Evolutionary conservation across 2,329 filamentous ascomycete species (phyloP), one percentile per base, ranked within the genome.

Genomic region (Cladophialophora carrionii): DNA sequence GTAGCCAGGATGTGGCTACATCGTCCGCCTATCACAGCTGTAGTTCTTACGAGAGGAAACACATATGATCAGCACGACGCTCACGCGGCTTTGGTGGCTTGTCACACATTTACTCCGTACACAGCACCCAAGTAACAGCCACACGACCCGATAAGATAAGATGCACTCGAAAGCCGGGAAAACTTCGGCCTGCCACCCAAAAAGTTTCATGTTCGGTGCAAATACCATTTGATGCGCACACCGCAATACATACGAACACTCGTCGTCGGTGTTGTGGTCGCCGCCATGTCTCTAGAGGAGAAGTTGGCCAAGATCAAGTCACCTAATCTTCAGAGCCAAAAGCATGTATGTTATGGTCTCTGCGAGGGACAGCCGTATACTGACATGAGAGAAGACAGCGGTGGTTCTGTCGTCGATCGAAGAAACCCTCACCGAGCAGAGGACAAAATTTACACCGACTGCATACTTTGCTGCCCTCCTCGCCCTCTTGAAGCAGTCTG

Each of bases 301-400:
- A 96, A 92, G 83, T 87, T 99, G 77, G 91, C 94, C 82, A 97
- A 96, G 86, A 97, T 98, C 78, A 91, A 95, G 80, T 95, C 91
- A 76, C 95, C 95, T 63, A 96, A 96, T 79, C 87, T 97, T 74
- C 91, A 98, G 79, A 96, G 91, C 77, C 93, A 97, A 81, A 88
- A 96, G 78, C 92, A 93, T 85, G 92, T 95, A 81, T 72, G 82
- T 77, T 31, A 54, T 46, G 14, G 34, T 31, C 55, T 66, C 37
- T 67, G 4, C 52, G 41, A 17, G 14, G 10, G 17, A 17, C 17
- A 37, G n/a, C 10, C 14, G 12, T n/a, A 55, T 29, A 61, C 49
- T 61, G 70, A 68, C 61, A 62, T 58, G n/a, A 14, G 68, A 29
- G 34, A 72, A 95, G 90, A 94, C 90, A 68, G 90, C 88, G 67